phyloP scores from a whole-genome alignment of 2,329 filamentous ascomycete species.

The Aureobasidium sp. region DNA sequence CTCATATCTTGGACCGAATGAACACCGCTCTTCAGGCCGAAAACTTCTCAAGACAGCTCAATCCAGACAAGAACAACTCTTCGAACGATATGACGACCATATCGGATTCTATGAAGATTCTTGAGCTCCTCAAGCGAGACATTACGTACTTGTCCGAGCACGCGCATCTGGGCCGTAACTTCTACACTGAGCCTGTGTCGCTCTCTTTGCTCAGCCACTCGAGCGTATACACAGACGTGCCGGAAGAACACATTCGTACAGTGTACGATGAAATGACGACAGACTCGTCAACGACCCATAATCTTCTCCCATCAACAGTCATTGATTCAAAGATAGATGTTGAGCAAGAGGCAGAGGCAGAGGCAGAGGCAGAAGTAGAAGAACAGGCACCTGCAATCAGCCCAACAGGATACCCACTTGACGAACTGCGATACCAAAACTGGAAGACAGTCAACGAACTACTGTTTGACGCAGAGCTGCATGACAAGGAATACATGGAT shows the following conservation, averaged over 20 bases:
- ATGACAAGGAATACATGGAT: constrained; percentile 23
- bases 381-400: constrained; percentile 20
- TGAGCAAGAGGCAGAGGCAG: background rate
- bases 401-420: constrained; percentile 36
- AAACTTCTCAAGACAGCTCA: background rate
- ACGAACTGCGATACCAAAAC: constrained; percentile 42
- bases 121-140: background rate
- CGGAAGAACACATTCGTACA: constrained; percentile 27
- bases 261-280: constrained; percentile 41
- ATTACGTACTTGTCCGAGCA: background rate
- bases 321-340: background rate
- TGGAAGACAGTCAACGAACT: constrained; percentile 44
- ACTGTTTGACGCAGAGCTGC: constrained; percentile 28
- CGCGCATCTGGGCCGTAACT: constrained; percentile 28
- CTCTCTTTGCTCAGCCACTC: constrained; percentile 27
- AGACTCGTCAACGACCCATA: constrained; percentile 18
- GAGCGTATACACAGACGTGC: constrained; percentile 13
- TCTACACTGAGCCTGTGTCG: constrained; percentile 30
- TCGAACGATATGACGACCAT: background rate
- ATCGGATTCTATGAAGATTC: background rate
- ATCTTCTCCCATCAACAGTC: background rate
- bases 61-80: background rate
- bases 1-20: constrained; percentile 4
- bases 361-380: background rate
- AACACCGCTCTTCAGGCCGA: background rate